These are phyloP conservation scores for Sporothrix curviconia DNA, from an alignment of 2,329 filamentous ascomycete species.

Conservation along the genomic window DNA sequence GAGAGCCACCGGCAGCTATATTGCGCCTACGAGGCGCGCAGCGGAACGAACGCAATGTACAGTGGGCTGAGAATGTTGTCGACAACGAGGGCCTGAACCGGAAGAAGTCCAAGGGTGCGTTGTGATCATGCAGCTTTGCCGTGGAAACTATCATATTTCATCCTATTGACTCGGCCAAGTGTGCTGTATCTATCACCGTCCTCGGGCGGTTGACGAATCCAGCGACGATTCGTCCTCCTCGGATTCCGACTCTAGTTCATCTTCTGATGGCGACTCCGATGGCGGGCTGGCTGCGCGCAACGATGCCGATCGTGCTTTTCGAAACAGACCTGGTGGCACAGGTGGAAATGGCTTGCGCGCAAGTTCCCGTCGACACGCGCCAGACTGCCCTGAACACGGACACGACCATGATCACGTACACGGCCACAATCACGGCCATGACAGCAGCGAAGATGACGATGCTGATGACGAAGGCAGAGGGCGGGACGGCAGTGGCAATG, in stretches of 20 bases:
- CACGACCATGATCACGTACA: slow-evolving; percentile 24
- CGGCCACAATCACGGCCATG: slow-evolving; percentile 33
- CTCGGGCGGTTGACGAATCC: slow-evolving; percentile 74
- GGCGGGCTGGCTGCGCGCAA: slow-evolving; percentile 20
- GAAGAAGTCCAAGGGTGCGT: slow-evolving; percentile 85
- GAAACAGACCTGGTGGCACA: slow-evolving; percentile 22
- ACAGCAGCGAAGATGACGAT: slow-evolving; percentile 29
- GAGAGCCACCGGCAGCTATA: slow-evolving; percentile 32
- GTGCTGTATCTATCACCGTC: slow-evolving; percentile 97
- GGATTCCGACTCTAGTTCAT: slow-evolving; percentile 49
- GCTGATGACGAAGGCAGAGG: slow-evolving; percentile 21
- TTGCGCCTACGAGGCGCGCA: slow-evolving; percentile 48
- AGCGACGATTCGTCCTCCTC: slow-evolving; percentile 59
- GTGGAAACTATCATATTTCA: neutral
- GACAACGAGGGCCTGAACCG: slow-evolving; percentile 93
- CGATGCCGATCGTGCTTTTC: slow-evolving; percentile 20
- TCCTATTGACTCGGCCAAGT: slow-evolving; percentile 47
- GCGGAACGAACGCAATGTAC: slow-evolving; percentile 56
- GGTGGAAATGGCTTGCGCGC: slow-evolving; percentile 15
- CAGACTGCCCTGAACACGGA: slow-evolving; percentile 28
- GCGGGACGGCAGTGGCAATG: neutral
- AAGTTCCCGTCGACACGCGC: slow-evolving; percentile 26
- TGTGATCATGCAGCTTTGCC: neutral
- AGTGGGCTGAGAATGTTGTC: slow-evolving; percentile 88
- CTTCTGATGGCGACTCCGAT: slow-evolving; percentile 30